Base-by-base conservation (phyloP, 176 grass and related monocot genomes). In the Triticum turgidum region DNA sequence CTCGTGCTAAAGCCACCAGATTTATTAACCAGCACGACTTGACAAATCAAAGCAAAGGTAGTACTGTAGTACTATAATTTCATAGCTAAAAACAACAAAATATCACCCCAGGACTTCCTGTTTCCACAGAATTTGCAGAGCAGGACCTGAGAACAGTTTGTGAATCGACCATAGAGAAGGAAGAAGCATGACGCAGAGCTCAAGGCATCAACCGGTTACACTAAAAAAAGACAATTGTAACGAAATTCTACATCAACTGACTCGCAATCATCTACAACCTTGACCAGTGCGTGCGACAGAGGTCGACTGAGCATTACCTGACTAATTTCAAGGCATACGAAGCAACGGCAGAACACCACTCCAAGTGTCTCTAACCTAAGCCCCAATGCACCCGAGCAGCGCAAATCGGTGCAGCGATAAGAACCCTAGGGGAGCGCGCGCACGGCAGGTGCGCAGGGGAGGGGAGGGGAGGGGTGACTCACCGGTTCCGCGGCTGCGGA, bases 401-500 rank as follows among this genome's bases (percentile, higher is more conserved):
- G 9, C 45, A 77, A 77, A 69, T 15, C 73, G 34, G 25, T 15
- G 9, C 6, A 5, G 77, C 32, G 33, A 17, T 24, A 20, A 59
- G 74, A 86, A 86, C 29, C 73, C 65, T 70, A 84, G 76, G 62
- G 11, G 5, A 22, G 7, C 0, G 6, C 5, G 6, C 11, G 29
- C 13, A n/a, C 9, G 3, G n/a, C 0, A 27, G 24, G 17, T 9
- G 56, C 22, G 24, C 20, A 0, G 11, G 11, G 59, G 42, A 29
- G 32, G 56, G 10, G 11, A 32, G 20, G 32, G 56, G 13, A 11
- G 20, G 56, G 15, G 42, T 76, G 74, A 62, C 85, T 87, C 33
- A 93, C 91, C 88, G 7, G 91, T 86, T 73, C 91, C 88, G 25
- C 86, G 82, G 83, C 88, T 93, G 72, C 79, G 63, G 68, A 82